phyloP scores from a whole-genome alignment of 2,329 filamentous ascomycete genomes.

The Pseudonectria foliicola region DNA sequence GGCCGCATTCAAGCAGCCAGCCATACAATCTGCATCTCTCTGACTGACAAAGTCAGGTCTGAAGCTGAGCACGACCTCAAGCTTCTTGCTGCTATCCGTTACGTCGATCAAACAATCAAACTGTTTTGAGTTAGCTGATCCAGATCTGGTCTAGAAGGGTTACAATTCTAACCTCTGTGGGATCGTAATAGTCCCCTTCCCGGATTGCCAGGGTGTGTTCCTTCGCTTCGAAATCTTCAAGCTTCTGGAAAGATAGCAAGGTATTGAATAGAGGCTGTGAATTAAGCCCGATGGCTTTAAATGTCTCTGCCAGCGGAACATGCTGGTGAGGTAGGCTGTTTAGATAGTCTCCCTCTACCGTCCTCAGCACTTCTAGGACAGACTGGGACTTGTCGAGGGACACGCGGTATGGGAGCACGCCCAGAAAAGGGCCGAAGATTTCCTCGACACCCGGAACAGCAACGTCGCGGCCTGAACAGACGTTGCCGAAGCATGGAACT shows the following conservation, averaged over 20 bases:
- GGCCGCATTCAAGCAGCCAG: too few relatives aligned
- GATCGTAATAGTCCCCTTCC: too few relatives aligned
- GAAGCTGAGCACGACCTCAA: too few relatives aligned
- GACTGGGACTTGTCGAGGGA: constrained; percentile 24
- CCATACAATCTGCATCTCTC: too few relatives aligned
- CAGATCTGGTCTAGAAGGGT: too few relatives aligned
- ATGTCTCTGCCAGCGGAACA: constrained; percentile 41
- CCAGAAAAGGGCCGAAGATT: constrained; percentile 46
- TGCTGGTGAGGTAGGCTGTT: constrained; percentile 40
- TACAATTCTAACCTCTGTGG: too few relatives aligned
- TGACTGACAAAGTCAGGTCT: too few relatives aligned
- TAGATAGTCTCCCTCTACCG: constrained; percentile 39
- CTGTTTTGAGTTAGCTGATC: too few relatives aligned
- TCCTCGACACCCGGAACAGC: constrained; percentile 40
- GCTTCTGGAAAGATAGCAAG: constrained; percentile 24
- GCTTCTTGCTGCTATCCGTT: too few relatives aligned
- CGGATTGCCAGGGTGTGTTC: too few relatives aligned
- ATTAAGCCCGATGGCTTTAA: constrained; percentile 23
- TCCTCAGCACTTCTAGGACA: constrained; percentile 33
- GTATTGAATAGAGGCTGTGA: constrained; percentile 23
- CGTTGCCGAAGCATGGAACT: constrained; percentile 47
- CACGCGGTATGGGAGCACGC: constrained; percentile 46
- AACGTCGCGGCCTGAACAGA: constrained; percentile 46
- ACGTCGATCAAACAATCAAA: too few relatives aligned
- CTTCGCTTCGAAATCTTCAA: neutral